These are phyloP conservation scores for Uronychia setigera DNA, from an alignment of 73 alveolate species.

Conservation along the genomic window DNA sequence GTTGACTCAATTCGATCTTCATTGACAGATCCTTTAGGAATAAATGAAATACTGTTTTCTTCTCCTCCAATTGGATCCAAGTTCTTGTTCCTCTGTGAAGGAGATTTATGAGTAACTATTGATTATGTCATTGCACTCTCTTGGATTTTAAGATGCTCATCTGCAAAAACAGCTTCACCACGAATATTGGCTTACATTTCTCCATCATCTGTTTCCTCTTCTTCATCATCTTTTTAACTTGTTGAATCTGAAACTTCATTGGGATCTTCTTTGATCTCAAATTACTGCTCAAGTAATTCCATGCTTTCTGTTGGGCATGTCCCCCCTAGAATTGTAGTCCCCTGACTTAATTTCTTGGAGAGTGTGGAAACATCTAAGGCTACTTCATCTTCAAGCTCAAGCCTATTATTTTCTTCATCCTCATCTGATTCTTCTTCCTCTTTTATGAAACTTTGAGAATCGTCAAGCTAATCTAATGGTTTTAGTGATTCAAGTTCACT, in stretches of 20 bases:
- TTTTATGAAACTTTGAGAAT: neutral
- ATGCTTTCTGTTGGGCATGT: neutral
- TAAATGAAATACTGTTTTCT: neutral
- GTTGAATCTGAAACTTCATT: neutral
- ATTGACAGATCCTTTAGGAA: neutral
- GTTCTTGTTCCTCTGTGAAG: too few relatives aligned
- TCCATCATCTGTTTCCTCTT: neutral
- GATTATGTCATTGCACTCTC: too few relatives aligned
- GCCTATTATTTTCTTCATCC: neutral
- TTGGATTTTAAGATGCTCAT: too few relatives aligned
- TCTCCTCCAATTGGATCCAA: too few relatives aligned
- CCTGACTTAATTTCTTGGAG: neutral
- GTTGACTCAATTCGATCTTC: neutral
- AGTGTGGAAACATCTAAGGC: neutral
- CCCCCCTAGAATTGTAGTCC: too few relatives aligned
- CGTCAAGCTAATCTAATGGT: neutral
- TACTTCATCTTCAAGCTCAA: neutral
- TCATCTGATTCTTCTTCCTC: neutral
- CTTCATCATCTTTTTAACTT: neutral
- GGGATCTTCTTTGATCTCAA: neutral
- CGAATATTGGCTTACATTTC: neutral
- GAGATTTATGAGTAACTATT: too few relatives aligned
- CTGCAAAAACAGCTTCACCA: too few relatives aligned
- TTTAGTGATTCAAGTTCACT: too few relatives aligned
- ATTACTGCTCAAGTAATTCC: neutral